phyloP scores from a whole-genome alignment of 192 early-diverging fungal genomes.

The Linnemannia hyalina region DNA sequence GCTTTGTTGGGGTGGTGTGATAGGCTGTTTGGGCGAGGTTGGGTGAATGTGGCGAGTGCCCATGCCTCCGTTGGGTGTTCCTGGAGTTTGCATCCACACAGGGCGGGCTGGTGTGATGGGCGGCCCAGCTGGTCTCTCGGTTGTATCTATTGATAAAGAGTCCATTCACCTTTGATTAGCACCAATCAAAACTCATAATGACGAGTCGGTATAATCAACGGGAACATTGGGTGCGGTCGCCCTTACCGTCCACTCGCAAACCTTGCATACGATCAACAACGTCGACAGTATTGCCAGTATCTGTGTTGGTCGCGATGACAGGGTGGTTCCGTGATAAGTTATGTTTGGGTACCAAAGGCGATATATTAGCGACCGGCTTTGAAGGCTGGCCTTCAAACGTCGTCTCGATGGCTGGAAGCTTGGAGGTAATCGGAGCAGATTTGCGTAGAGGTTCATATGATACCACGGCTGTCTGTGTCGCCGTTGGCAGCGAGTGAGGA shows the following conservation, averaged over 20 bases:
- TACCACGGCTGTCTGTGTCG: background rate
- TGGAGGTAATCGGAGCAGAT: slow-evolving; percentile 19
- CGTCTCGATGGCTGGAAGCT: background rate
- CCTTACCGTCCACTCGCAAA: background rate
- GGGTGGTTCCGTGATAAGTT: background rate
- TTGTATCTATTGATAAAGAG: background rate
- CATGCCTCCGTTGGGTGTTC: background rate
- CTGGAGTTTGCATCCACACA: background rate
- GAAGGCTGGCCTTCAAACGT: background rate
- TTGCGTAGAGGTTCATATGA: background rate
- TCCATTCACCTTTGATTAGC: no score
- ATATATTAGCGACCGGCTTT: slow-evolving; percentile 8
- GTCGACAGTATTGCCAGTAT: background rate
- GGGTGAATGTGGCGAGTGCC: background rate
- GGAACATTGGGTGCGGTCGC: no score
- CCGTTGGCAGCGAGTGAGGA: slow-evolving; percentile 20
- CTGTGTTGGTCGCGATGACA: background rate
- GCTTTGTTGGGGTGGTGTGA: background rate
- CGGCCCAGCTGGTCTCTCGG: background rate
- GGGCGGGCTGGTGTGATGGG: background rate
- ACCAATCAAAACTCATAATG: no score
- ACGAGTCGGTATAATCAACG: background rate
- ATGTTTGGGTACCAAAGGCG: slow-evolving; percentile 7
- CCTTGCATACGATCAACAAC: background rate
- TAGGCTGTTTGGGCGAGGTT: slow-evolving; percentile 10